Base-by-base conservation (phyloP, 768 basidiomycete species). In the Lentinula detonsa region DNA sequence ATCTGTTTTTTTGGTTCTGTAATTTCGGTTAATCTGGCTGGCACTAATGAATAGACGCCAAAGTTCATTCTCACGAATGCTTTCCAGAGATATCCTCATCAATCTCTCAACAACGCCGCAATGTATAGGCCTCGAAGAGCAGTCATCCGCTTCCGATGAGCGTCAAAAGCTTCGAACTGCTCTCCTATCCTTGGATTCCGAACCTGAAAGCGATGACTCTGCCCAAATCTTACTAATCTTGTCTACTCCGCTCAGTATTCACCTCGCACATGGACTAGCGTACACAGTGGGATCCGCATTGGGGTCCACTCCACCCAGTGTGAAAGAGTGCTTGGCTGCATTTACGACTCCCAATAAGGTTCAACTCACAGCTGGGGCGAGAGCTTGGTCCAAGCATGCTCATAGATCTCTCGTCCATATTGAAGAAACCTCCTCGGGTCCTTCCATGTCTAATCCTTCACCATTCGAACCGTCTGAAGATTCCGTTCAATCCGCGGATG, bases 341-440 rank as follows among this genome's bases (percentile, higher is more conserved):
- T 88, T 84, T 67, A 69, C 76, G 4, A 63, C 75, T 21, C 71
- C 79, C 3, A 86, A 85, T 63, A 79, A 68, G 18, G 79, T 72
- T 37, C 78, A 75, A 1, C 75, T 88, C 46, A 83, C 76, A 2
- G 80, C 81, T 3, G 86, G 86, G 13, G 81, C 85, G 1, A 79
- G 84, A 31, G 85, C 86, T 5, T 88, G 85, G 85, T 78, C 84
- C 2, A 88, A 88, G 63, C 86, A 88, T 63, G 78, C 79, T 1
- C 85, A 85, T 63, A 74, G 86, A 28, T 87, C 85, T 31, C 16
- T 55, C 5, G 21, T 55, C 4, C 18, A 55, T 8, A 7, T 31
- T n/a, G n/a, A 51, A 37, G 37, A 37, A 7, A 11, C 1, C 2
- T 37, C 37, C 11, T 7, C 11, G 7, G 37, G 37, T 2, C 2